Conservation (phyloP, 257 asterid genomes). For the Lantana camara region DNA sequence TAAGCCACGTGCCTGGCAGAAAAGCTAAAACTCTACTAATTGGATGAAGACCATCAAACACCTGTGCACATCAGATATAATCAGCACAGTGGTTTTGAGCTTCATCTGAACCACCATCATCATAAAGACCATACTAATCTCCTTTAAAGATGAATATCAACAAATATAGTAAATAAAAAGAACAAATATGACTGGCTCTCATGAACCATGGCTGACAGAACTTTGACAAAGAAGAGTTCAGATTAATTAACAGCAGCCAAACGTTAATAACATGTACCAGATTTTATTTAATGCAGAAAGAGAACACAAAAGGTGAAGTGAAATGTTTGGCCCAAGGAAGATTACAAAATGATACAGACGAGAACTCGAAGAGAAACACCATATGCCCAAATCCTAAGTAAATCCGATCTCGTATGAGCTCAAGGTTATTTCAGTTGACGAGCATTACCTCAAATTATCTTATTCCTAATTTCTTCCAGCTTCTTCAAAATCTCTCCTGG, state of each 20-base stretch:
- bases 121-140: background rate
- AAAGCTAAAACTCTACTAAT: background rate
- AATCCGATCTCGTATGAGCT: background rate
- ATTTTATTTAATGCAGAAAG: conserved; percentile 14
- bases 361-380: background rate
- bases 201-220: background rate
- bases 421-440: conserved; percentile 22
- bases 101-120: background rate
- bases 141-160: background rate
- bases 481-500: conserved; percentile 96
- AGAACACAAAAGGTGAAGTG: background rate
- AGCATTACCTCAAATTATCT: conserved; percentile 61
- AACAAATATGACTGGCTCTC: background rate
- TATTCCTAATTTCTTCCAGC: conserved; percentile 92
- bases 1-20: background rate
- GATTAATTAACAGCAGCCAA: background rate
- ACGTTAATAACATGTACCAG: background rate
- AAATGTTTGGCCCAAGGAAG: background rate
- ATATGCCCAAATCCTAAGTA: background rate
- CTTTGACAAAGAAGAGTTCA: background rate
- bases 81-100: background rate
- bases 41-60: background rate
- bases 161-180: background rate
- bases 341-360: background rate
- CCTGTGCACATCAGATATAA: conserved; percentile 4